Evolutionary conservation across 257 asterid species (phyloP).

Genomic region (Nicotiana benthamiana): DNA sequence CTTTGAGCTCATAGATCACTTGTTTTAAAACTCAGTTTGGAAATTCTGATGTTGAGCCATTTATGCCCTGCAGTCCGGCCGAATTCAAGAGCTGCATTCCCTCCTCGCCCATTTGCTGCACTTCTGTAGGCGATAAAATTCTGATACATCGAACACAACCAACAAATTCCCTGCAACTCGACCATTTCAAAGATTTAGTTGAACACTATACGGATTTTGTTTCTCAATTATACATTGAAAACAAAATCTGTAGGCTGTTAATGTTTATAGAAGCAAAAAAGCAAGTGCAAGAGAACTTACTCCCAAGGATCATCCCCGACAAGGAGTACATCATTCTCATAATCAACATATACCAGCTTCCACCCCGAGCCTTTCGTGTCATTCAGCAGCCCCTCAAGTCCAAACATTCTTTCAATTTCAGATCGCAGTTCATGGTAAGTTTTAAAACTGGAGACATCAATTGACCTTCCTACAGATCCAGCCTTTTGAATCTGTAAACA

Average conservation of each 20-base stretch:
- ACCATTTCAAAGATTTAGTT: not conserved
- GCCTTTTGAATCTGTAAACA: constrained; percentile 71
- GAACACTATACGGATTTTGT: not conserved
- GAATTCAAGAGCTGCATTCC: constrained; percentile 94
- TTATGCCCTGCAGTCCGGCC: constrained; percentile 35
- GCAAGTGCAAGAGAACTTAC: constrained; percentile 33
- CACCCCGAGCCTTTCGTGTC: constrained; percentile 70
- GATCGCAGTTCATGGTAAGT: constrained; percentile 61
- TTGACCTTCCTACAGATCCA: constrained; percentile 95
- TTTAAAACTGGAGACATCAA: constrained; percentile 69
- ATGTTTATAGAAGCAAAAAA: too few relatives aligned
- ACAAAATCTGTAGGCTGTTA: not conserved
- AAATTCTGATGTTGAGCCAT: constrained; percentile 27
- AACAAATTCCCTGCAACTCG: constrained; percentile 63
- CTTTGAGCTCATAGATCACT: constrained; percentile 6
- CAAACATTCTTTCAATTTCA: constrained; percentile 86
- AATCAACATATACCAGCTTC: constrained; percentile 96
- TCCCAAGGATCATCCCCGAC: constrained; percentile 98
- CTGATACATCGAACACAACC: constrained; percentile 92
- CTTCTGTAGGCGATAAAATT: constrained; percentile 85
- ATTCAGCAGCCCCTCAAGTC: constrained; percentile 70
- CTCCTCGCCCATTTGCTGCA: constrained; percentile 98
- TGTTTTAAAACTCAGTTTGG: constrained; percentile 30
- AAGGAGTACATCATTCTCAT: constrained; percentile 76
- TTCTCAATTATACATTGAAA: not conserved